Conservation (phyloP, 805 yeast species). For the Lachancea meyersii region DNA sequence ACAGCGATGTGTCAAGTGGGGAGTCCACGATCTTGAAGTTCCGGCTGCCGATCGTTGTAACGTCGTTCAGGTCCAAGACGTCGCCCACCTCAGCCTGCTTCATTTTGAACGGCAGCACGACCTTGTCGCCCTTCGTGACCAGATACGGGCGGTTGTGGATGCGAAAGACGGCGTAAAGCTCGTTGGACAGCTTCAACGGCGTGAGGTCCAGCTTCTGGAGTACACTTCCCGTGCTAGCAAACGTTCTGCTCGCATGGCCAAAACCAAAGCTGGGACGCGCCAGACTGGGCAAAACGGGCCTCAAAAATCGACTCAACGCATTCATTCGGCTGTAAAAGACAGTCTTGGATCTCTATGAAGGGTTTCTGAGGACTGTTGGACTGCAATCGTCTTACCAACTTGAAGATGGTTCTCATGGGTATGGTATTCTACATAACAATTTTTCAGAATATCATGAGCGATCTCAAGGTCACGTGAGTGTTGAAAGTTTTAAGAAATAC, state of each 20-base stretch:
- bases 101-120: slow-evolving; percentile 72
- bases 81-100: slow-evolving; percentile 81
- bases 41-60: slow-evolving; percentile 78
- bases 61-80: slow-evolving; percentile 62
- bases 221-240: background rate
- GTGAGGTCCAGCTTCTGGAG: slow-evolving; percentile 39
- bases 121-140: slow-evolving; percentile 85
- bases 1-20: slow-evolving; percentile 48
- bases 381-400: background rate
- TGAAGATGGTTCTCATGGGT: too few species aligned
- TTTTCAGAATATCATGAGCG: too few species aligned
- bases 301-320: background rate
- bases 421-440: too few species aligned
- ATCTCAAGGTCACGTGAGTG: too few species aligned
- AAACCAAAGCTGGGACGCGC: background rate
- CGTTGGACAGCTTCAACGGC: slow-evolving; percentile 60
- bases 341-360: background rate
- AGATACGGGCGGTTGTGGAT: slow-evolving; percentile 80
- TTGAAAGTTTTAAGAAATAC: too few species aligned
- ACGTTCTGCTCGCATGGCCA: background rate
- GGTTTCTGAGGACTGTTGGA: background rate
- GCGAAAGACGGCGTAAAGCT: slow-evolving; percentile 73
- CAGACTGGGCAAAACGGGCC: background rate
- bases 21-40: slow-evolving; percentile 62
- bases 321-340: background rate